Evolutionary conservation across 371 early-diverging fungal genomes (phyloP), one percentile per base, ranked within the genome.

Genomic region (Syncephalis plumigaleata): DNA sequence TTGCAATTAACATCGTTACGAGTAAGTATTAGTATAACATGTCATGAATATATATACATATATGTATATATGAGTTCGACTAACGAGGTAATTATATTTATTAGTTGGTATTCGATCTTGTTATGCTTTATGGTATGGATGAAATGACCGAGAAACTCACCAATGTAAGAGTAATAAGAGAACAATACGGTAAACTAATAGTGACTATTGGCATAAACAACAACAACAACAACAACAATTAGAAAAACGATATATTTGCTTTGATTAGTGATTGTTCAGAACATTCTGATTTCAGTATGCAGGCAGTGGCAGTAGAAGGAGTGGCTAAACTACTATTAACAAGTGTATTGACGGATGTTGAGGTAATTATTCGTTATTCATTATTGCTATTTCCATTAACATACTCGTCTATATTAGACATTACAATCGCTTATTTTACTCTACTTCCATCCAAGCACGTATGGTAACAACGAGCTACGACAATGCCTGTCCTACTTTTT

Each of bases 401-500:
- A 13, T 4, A n/a, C 9, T 15, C n/a, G n/a, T n/a, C 13, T 13
- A 16, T 18, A 2, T 0, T 56, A 77, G 87, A 59, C 76, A 22
- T 59, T 88, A 46, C 70, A 76, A 39, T 60, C 70, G 46, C 56
- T 89, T 60, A 60, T 83, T 2, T 54, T 81, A 0, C 62, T 84
- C 11, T 89, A 87, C 58, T 89, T 81, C 58, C 77, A 84, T 55
- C 80, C 83, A 3, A 54, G 59, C 1, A 76, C 79, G 3, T 56
- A 57, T 15, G 54, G 49, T 21, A 84, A 82, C 53, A 60, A 69
- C 45, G 71, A 71, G 23, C 60, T 84, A 39, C 67, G 82, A 2
- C 90, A 87, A 56, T 87, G 86, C 48, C 63, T 89, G 17, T 70
- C 71, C 23, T 87, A 87, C 58, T 89, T 89, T 50, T 73, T 89